phyloP scores from a whole-genome alignment of 352 stramenopile genomes.

The Globisporangium mamillatum region DNA sequence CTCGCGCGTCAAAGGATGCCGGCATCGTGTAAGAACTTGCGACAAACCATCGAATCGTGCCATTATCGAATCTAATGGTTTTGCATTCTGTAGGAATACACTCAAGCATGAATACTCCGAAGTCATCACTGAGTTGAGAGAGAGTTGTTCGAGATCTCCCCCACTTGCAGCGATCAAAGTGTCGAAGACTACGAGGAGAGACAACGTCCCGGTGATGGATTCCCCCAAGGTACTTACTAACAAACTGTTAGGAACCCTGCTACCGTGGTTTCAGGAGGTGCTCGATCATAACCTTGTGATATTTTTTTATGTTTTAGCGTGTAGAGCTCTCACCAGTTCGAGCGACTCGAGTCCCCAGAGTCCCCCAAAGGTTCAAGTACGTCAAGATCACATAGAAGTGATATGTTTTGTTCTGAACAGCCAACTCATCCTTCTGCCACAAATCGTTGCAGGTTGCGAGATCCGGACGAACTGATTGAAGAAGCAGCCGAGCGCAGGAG shows the following conservation, averaged over 20 bases:
- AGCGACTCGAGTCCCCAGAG: background rate
- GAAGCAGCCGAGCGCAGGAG: conserved; percentile 26
- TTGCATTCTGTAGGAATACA: background rate
- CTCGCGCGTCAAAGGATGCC: background rate
- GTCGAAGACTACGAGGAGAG: background rate
- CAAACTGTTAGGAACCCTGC: no score
- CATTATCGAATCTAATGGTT: background rate
- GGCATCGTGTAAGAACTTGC: background rate
- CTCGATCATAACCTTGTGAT: background rate
- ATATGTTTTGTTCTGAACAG: background rate
- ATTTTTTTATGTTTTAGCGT: background rate
- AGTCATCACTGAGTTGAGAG: background rate
- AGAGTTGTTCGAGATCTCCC: background rate
- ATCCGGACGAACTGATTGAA: conserved; percentile 26
- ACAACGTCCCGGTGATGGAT: background rate
- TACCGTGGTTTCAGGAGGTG: background rate
- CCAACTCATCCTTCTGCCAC: background rate
- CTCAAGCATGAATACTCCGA: background rate
- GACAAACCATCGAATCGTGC: background rate
- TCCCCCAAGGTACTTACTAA: background rate
- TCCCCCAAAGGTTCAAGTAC: conserved; percentile 14
- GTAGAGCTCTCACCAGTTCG: conserved; percentile 8
- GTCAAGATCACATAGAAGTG: conserved; percentile 1
- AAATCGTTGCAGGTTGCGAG: conserved; percentile 22
- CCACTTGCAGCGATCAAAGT: background rate